Evolutionary conservation across 805 yeast species (phyloP), one percentile per base, ranked within the genome.

Genomic region (Saccharomyces jurei): DNA sequence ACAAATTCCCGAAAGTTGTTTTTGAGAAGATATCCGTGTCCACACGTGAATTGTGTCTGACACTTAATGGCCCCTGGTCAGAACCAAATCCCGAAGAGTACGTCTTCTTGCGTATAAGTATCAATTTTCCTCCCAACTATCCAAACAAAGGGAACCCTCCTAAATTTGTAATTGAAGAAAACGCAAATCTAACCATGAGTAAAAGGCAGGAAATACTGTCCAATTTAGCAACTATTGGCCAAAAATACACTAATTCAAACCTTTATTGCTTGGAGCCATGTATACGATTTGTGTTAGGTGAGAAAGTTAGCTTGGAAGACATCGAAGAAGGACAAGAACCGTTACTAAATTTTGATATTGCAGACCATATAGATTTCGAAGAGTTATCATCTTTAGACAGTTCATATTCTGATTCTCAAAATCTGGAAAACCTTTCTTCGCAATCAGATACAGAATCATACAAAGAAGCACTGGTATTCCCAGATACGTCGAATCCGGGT

Each of bases 11-110:
- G 0, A 89, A 86, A 60, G 79, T 94, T 2, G 74, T 84, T 1
- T 90, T 94, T 67, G 98, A 92, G 64, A 83, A 83, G 60, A 90
- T 94, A 5, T 84, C 94, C 1, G 96, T 92, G 0, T 82, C 95
- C 0, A 86, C 96, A 0, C 97, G 98, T 46, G 82, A 78, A 30
- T 73, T 91, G 54, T 81, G 83, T 2, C 69, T 94, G 11, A 83
- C 95, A n/a, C 69, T 94, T 52, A 80, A 83, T 58, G 97, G 97
- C 0, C 88, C 89, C 0, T 84, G 90, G 88, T 77, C 81, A 0
- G 63, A 68, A 9, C 61, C 63, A 1, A 68, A 68, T 26, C 69
- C 73, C 51, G 76, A 68, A 8, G 71, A 70, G 13, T 63, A 71
- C 27, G 81, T 88, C 0, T 89, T 89, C 63, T 71, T 94, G 44